Evolutionary conservation across 2,329 filamentous ascomycete species (phyloP).

Genomic region (Aureobasidium lini): DNA sequence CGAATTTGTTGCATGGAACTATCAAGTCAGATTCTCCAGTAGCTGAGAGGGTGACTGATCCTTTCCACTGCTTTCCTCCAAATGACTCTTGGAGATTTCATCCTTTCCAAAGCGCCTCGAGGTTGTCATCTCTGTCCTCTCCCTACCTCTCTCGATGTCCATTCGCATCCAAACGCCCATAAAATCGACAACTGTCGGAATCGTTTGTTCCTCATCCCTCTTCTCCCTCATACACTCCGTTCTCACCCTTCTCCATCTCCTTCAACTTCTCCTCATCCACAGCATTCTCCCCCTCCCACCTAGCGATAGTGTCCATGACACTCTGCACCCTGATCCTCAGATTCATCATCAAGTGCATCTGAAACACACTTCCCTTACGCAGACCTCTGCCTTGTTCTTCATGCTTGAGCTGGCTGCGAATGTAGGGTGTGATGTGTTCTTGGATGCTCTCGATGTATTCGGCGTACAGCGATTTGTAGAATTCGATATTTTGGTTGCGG

Average conservation of each 20-base stretch:
- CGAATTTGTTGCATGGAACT: too few relatives aligned
- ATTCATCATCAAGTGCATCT: slow-evolving; percentile 3
- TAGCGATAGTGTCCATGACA: not conserved
- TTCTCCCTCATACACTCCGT: not conserved
- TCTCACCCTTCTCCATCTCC: not conserved
- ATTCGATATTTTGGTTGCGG: not conserved
- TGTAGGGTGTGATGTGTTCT: not conserved
- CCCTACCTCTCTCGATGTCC: not conserved
- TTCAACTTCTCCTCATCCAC: not conserved
- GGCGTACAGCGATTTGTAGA: not conserved
- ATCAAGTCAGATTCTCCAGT: too few relatives aligned
- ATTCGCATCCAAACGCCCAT: too few relatives aligned
- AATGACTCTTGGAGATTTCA: too few relatives aligned
- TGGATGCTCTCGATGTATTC: not conserved
- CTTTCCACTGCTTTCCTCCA: too few relatives aligned
- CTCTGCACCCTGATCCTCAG: not conserved
- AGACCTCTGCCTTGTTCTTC: not conserved
- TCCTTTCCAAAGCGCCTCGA: too few relatives aligned
- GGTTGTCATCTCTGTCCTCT: too few relatives aligned
- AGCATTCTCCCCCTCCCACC: not conserved
- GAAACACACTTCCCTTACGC: not conserved
- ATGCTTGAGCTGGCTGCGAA: not conserved
- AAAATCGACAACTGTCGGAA: too few relatives aligned
- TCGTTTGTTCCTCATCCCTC: not conserved
- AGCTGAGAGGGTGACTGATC: too few relatives aligned